Percentiles rank a stretch among this genome's conserved stretches.
These are phyloP conservation scores for Didymella pomorum DNA, from an alignment of 2,329 filamentous ascomycete species.

Conservation along the genomic window DNA sequence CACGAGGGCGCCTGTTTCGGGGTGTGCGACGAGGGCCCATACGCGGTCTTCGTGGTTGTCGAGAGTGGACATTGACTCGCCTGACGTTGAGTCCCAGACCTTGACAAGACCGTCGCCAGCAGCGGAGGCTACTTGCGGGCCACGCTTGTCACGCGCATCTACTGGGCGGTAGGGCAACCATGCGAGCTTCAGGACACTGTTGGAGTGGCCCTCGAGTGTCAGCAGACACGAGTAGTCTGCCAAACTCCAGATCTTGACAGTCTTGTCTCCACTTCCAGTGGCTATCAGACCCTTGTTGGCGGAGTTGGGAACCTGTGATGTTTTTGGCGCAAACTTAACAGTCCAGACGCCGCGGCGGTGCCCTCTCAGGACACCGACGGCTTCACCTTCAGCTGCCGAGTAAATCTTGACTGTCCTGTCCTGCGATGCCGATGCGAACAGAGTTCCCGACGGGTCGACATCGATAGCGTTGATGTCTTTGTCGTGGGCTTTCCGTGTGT, in stretches of 20 bases:
- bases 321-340: slow-evolving; percentile 84
- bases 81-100: slow-evolving; percentile 88
- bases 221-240: slow-evolving; percentile 90
- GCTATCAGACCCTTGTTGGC: slow-evolving; percentile 80
- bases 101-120: slow-evolving; percentile 96
- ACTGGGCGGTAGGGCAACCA: slow-evolving; percentile 72
- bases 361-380: slow-evolving; percentile 87
- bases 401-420: slow-evolving; percentile 98
- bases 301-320: slow-evolving; percentile 68
- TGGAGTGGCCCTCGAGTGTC: slow-evolving; percentile 95
- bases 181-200: slow-evolving; percentile 90
- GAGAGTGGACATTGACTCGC: slow-evolving; percentile 86
- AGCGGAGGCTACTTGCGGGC: slow-evolving; percentile 80
- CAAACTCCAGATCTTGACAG: slow-evolving; percentile 92
- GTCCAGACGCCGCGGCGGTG: slow-evolving; percentile 97
- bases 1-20: slow-evolving; percentile 72
- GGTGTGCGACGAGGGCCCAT: slow-evolving; percentile 82
- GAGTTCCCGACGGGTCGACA: slow-evolving; percentile 73
- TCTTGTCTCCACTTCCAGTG: slow-evolving; percentile 95
- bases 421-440: slow-evolving; percentile 96
- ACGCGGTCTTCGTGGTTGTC: slow-evolving; percentile 98
- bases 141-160: slow-evolving; percentile 60
- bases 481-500: slow-evolving; percentile 94
- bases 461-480: slow-evolving; percentile 98
- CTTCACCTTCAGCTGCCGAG: slow-evolving; percentile 88